Percentiles rank a stretch among this genome's conserved stretches.
Evolutionary conservation across 441 rosid genomes (phyloP).

Genomic region (Codiaeum variegatum): DNA sequence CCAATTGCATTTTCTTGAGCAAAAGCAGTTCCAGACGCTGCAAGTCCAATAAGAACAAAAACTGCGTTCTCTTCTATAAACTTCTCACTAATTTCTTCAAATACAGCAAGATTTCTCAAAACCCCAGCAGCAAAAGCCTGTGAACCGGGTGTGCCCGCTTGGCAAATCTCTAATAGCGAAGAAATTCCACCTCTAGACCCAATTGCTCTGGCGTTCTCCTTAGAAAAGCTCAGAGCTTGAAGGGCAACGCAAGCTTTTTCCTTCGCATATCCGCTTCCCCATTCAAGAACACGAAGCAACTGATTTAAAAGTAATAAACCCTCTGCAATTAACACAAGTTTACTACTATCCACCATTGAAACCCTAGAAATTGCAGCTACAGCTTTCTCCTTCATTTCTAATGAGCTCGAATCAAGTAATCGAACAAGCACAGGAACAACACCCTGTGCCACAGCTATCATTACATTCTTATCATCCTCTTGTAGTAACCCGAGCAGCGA

Average conservation of each 20-base stretch:
- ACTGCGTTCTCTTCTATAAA: slow-evolving; percentile 68
- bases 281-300: slow-evolving; percentile 72
- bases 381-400: slow-evolving; percentile 65
- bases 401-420: slow-evolving; percentile 64
- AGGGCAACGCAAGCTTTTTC: slow-evolving; percentile 75
- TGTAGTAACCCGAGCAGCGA: slow-evolving; percentile 43
- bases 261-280: slow-evolving; percentile 42
- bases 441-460: slow-evolving; percentile 87
- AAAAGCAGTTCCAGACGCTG: slow-evolving; percentile 57
- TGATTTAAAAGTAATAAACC: slow-evolving; percentile 69
- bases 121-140: slow-evolving; percentile 88
- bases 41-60: slow-evolving; percentile 50
- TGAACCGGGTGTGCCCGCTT: slow-evolving; percentile 65
- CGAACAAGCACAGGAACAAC: slow-evolving; percentile 73
- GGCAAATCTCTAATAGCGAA: slow-evolving; percentile 58
- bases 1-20: slow-evolving; percentile 77
- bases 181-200: slow-evolving; percentile 87
- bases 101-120: slow-evolving; percentile 58
- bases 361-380: slow-evolving; percentile 70
- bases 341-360: slow-evolving; percentile 73
- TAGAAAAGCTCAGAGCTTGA: slow-evolving; percentile 56
- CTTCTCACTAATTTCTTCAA: slow-evolving; percentile 58
- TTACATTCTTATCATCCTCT: slow-evolving; percentile 82
- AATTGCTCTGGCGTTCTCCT: slow-evolving; percentile 75
- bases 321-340: slow-evolving; percentile 66